Evolutionary conservation across 2,329 filamentous ascomycete genomes (phyloP).

Genomic region (Pezicula neosporulosa): DNA sequence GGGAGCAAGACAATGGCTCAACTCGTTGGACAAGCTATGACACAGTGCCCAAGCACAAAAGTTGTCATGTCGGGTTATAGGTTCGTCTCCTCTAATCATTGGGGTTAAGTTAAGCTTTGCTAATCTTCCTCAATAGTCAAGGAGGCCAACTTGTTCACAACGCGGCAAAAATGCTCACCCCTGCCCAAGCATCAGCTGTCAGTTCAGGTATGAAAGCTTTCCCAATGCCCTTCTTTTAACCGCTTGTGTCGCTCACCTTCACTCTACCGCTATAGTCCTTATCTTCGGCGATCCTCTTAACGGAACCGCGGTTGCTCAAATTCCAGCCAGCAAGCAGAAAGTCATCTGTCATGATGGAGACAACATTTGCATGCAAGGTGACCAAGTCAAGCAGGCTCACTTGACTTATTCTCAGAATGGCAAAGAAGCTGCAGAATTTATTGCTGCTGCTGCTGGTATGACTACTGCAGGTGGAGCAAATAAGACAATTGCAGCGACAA

Average conservation of each 20-base stretch:
- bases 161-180: not conserved
- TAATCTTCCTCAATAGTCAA: not conserved
- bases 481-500: too few relatives aligned
- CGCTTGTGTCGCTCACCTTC: not conserved
- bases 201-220: not conserved
- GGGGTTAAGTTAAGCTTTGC: not conserved
- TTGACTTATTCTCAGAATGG: constrained; percentile 1
- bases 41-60: not conserved
- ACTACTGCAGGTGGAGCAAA: too few relatives aligned
- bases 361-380: not conserved
- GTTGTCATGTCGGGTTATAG: constrained; percentile 1
- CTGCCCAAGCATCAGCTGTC: not conserved
- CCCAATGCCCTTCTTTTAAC: not conserved
- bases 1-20: not conserved
- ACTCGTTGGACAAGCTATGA: not conserved
- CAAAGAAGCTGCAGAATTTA: not conserved
- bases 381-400: not conserved
- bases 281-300: constrained; percentile 1
- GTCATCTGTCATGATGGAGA: not conserved
- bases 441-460: not conserved
- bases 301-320: not conserved
- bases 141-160: constrained; percentile 1
- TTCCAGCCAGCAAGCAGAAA: not conserved
- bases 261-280: not conserved
- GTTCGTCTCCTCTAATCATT: not conserved